These are phyloP conservation scores for Aspergillus quadricinctus DNA, from an alignment of 2,329 filamentous ascomycete genomes.

Conservation along the genomic window DNA sequence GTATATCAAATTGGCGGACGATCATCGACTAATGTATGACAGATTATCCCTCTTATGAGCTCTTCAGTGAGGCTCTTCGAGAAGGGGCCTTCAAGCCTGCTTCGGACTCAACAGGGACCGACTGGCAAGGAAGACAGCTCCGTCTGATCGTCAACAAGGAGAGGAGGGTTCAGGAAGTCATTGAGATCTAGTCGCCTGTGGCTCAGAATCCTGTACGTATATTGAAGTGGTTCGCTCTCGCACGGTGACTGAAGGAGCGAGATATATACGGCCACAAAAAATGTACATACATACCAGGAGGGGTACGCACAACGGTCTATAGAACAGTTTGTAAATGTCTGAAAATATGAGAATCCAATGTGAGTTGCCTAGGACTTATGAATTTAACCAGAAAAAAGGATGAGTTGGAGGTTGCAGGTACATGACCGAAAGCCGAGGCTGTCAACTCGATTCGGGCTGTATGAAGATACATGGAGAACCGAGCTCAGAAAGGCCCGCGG, in stretches of 20 bases:
- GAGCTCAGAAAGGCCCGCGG: background rate
- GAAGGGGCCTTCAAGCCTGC: constrained; percentile 51
- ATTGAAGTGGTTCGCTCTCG: background rate
- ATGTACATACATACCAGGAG: background rate
- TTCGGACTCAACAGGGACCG: constrained; percentile 13
- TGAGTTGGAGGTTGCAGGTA: background rate
- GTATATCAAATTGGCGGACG: constrained; percentile 17
- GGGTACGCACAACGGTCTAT: background rate
- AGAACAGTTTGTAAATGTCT: background rate
- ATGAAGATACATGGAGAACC: no score
- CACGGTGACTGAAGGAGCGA: background rate
- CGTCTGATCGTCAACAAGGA: constrained; percentile 59
- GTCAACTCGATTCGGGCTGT: background rate
- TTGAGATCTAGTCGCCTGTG: constrained; percentile 41
- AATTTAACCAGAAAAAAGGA: background rate
- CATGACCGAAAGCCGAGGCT: background rate
- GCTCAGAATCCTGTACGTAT: background rate
- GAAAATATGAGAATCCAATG: background rate
- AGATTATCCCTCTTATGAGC: constrained; percentile 68
- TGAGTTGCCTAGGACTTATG: background rate
- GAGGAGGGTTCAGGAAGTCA: constrained; percentile 55
- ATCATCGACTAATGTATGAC: background rate
- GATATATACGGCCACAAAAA: background rate
- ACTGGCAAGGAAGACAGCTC: constrained; percentile 53
- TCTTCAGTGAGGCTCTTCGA: constrained; percentile 59